A percentile compares a stretch with the other conserved stretches of the same genome.
These are phyloP conservation scores for Aureobasidium mangrovei DNA, from an alignment of 2,329 filamentous ascomycete genomes.

Conservation along the genomic window DNA sequence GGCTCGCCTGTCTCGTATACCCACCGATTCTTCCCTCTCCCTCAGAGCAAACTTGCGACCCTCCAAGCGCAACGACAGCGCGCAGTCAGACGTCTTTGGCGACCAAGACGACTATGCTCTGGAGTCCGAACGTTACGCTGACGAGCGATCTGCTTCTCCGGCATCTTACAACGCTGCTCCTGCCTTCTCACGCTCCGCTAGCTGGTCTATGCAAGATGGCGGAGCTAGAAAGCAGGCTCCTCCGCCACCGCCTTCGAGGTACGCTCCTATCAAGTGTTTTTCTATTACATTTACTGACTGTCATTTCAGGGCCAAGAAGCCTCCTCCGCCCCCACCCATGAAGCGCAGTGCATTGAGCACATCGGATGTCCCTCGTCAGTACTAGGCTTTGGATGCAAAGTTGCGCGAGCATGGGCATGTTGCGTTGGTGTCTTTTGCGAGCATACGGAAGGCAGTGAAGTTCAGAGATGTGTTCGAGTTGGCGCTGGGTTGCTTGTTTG, in stretches of 20 bases:
- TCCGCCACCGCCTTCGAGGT: constrained; percentile 52
- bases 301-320: constrained; percentile 52
- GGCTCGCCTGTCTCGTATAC: constrained; percentile 42
- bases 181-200: constrained; percentile 42
- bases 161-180: constrained; percentile 36
- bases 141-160: constrained; percentile 46
- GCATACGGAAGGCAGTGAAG: background rate
- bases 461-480: background rate
- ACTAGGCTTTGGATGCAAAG: background rate
- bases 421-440: background rate
- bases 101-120: constrained; percentile 43
- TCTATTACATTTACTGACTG: background rate
- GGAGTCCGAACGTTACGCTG: constrained; percentile 39
- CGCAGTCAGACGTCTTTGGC: constrained; percentile 39
- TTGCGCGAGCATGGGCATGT: background rate
- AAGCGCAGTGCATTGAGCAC: constrained; percentile 47
- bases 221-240: constrained; percentile 39
- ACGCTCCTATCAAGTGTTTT: background rate
- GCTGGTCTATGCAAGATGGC: constrained; percentile 34
- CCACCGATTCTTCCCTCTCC: constrained; percentile 47
- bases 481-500: background rate
- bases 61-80: constrained; percentile 24
- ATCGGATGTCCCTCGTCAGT: constrained; percentile 24
- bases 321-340: constrained; percentile 55
- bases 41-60: constrained; percentile 39